Evolutionary conservation across 2,329 filamentous ascomycete genomes (phyloP), one percentile per base, ranked within the genome.

Genomic region (Clonostachys byssicola): DNA sequence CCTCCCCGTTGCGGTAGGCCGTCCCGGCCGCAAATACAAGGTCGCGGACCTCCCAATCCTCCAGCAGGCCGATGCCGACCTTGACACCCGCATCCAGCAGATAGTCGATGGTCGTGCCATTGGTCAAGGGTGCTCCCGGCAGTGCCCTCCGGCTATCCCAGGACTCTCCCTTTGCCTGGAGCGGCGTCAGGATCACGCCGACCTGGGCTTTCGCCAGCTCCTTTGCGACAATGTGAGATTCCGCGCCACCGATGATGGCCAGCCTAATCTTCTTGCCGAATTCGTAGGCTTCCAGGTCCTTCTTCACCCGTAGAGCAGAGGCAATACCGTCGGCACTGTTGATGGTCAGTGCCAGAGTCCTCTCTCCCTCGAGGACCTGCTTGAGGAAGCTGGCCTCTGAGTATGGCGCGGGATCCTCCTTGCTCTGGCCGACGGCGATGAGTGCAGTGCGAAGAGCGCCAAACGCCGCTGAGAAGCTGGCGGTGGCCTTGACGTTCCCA

Each of bases 91-190:
- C 82, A 8, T 74, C 72, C 1, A 83, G 53, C 2, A 88, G 71
- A 12, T 57, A 61, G 51, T 86, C 81, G 5, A 84, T 66, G 0
- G 74, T 74, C 1, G 83, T 86, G 23, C 82, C 81, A 54, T 85
- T 84, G 1, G 82, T 84, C 1, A 87, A 69, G 2, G 84, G 84
- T 6, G 83, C 83, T 2, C 84, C 84, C 0, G 80, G 76, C 12
- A 87, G 67, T 0, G 80, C 75, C 3, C 83, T 77, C 1, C 81
- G 76, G 61, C 83, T 69, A 51, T 86, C 81, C 84, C 83, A 88
- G 0, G 59, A 62, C 4, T 58, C 61, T 3, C 74, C 71, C 55
- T 78, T 81, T 0, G 79, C 74, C 52, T 80, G 75, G 12, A 84
- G 60, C 2, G 83, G 82, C 0, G 77, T 70, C 2, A 88, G 72